A percentile compares a stretch with the other conserved stretches of the same genome.
Evolutionary conservation across 164 flowering plant species (phyloP).

Genomic region (Vitis cinerea): DNA sequence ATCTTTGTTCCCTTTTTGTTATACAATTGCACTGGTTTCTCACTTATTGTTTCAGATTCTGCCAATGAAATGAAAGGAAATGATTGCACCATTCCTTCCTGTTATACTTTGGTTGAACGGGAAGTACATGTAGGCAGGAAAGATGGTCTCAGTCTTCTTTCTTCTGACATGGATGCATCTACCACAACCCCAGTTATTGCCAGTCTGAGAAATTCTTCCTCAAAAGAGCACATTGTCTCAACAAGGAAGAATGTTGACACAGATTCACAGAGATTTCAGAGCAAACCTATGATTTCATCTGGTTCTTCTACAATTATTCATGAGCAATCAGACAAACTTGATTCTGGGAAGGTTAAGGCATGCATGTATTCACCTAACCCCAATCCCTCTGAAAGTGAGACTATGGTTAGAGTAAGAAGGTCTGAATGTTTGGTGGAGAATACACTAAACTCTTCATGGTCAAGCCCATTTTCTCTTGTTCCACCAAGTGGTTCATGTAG

Average conservation of each 20-base stretch:
- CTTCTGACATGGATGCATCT: slow-evolving; percentile 28
- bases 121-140: slow-evolving; percentile 31
- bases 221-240: slow-evolving; percentile 30
- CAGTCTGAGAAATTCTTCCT: slow-evolving; percentile 9
- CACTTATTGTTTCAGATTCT: slow-evolving; percentile 53
- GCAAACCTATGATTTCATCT: slow-evolving; percentile 23
- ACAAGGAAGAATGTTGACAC: slow-evolving; percentile 24
- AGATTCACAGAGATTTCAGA: slow-evolving; percentile 11
- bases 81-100: slow-evolving; percentile 53
- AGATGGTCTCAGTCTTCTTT: slow-evolving; percentile 59
- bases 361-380: slow-evolving; percentile 75
- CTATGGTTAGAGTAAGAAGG: slow-evolving; percentile 56
- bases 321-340: slow-evolving; percentile 11
- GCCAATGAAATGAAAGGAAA: slow-evolving; percentile 40
- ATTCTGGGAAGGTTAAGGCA: slow-evolving; percentile 41
- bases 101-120: slow-evolving; percentile 51
- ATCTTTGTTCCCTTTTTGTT: slow-evolving; percentile 78
- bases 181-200: slow-evolving; percentile 10
- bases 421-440: slow-evolving; percentile 30
- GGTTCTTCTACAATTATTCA: slow-evolving; percentile 13
- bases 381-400: slow-evolving; percentile 50
- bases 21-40: slow-evolving; percentile 77
- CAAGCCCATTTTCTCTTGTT: slow-evolving; percentile 70
- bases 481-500: slow-evolving; percentile 77
- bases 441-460: slow-evolving; percentile 50